Percentiles rank a stretch among this genome's conserved stretches.
phyloP scores from a whole-genome alignment of 129 eudicot genomes.

The carrot (Daucus carota) region DH1_v3.0 NC_030385.2:31357501-31358000 shows the following conservation, averaged over 20 bases:
- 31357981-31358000: conserved; percentile 86
- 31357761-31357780: neutral
- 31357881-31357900: neutral
- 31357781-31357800: neutral
- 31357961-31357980: conserved; percentile 68
- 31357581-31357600: neutral
- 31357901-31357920: neutral
- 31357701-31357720: neutral
- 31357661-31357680: neutral
- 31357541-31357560: neutral
- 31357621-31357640: neutral
- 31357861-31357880: neutral
- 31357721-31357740: neutral
- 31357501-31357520: neutral
- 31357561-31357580: neutral
- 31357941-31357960: conserved; percentile 73
- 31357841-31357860: neutral
- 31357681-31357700: neutral
- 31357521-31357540: neutral
- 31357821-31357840: neutral
- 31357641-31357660: too few species aligned
- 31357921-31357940: conserved; percentile 33
- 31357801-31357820: neutral
- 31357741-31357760: neutral
- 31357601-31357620: neutral